Evolutionary conservation across 495 filamentous ascomycete species (phyloP), one percentile per base, ranked within the genome.

Genomic region (Neurospora intermedia): DNA sequence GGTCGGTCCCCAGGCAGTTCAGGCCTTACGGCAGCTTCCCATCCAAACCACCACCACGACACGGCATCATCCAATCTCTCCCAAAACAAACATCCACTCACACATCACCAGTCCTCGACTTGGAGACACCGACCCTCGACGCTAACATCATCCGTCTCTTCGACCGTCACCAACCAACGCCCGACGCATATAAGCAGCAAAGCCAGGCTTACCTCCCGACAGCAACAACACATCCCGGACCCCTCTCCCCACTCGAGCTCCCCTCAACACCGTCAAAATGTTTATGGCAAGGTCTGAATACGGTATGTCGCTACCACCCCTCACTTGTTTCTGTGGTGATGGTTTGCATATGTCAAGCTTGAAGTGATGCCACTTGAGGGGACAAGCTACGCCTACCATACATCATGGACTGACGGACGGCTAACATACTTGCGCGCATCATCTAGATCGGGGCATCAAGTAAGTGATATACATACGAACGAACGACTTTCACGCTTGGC

Each of bases 241-340:
- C 48, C 46, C 46, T 72, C 23, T 69, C 43, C 73, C 59, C 27
- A 71, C 38, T 66, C 27, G 27, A 42, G 31, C 41, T 69, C 70
- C 77, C 59, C 73, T 73, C 69, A 80, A 82, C 74, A 80, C 80
- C 80, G 74, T 77, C 90, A 94, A 85, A 76, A 98, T 98, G 96
- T 99, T 99, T 90, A 98, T 99, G 87, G 96, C 96, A 86, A 92
- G 96, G 83, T 98, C 95, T 83, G 96, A 99, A 96, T 99, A 99
- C 86, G 96, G 96, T 97, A 77, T 75, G 83, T 78, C 59, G 70
- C 72, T 71, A 40, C 73, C 71, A 31, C 6, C 7, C 9, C 70
- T 54, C 71, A 4, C 59, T 54, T 31, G 40, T 45, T 54, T 54
- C 45, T 20, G 39, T 70, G 27, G 40, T 43, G 9, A 43, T 75